Evolutionary conservation across 495 filamentous ascomycete species (phyloP).

Genomic region (Lepidopterella palustris): DNA sequence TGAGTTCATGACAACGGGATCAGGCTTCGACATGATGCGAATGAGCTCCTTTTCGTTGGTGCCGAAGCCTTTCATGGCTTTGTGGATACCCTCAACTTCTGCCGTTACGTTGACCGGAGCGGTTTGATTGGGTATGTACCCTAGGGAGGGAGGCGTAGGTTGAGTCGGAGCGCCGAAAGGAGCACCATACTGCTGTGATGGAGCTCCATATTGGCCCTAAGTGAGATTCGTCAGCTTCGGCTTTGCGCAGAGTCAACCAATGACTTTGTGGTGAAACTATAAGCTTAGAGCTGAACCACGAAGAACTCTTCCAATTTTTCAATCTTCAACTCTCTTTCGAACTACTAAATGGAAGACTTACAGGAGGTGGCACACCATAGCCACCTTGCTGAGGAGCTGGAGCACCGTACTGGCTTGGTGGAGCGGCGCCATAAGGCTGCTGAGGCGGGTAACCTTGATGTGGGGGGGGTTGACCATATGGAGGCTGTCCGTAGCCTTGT

Average conservation of each 20-base stretch:
- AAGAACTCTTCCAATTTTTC: slow-evolving; percentile 40
- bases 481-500: slow-evolving; percentile 8
- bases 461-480: slow-evolving; percentile 9
- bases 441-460: neutral
- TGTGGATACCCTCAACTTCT: slow-evolving; percentile 63
- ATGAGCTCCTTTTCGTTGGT: slow-evolving; percentile 76
- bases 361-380: slow-evolving; percentile 14
- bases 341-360: slow-evolving; percentile 36
- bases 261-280: neutral
- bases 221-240: neutral
- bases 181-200: neutral
- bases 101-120: slow-evolving; percentile 57
- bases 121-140: slow-evolving; percentile 14
- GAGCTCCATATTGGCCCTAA: slow-evolving; percentile 6
- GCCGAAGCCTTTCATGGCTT: slow-evolving; percentile 88
- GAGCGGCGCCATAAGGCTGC: slow-evolving; percentile 16
- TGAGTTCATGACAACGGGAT: slow-evolving; percentile 65
- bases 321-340: no score
- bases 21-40: slow-evolving; percentile 54
- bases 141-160: slow-evolving; percentile 14
- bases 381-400: slow-evolving; percentile 20
- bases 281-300: slow-evolving; percentile 9
- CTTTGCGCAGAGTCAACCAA: neutral
- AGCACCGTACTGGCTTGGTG: slow-evolving; percentile 19
- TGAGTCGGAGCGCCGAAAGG: slow-evolving; percentile 7